Percentiles rank a stretch among this genome's conserved stretches.
phyloP scores from a whole-genome alignment of 2,329 filamentous ascomycete genomes.

The Clarireedia hainanense region DNA sequence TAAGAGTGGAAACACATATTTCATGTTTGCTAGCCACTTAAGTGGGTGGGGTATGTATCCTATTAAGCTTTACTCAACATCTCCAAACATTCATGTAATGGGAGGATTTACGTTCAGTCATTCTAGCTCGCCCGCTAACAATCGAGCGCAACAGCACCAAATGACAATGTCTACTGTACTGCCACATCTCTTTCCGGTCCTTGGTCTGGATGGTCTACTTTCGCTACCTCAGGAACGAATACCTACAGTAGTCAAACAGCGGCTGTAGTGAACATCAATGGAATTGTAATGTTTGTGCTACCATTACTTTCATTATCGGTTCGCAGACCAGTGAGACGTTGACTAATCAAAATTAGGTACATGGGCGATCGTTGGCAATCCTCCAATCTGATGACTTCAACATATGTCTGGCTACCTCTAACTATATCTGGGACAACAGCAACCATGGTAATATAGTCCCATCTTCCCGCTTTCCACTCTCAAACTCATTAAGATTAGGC shows the following conservation, averaged over 20 bases:
- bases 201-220: constrained; percentile 53
- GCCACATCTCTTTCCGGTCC: constrained; percentile 48
- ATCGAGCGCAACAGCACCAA: constrained; percentile 32
- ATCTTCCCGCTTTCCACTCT: background rate
- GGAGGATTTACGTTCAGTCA: no score
- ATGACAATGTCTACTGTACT: constrained; percentile 58
- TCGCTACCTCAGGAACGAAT: constrained; percentile 46
- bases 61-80: background rate
- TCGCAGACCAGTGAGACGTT: background rate
- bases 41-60: constrained; percentile 33
- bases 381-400: constrained; percentile 50
- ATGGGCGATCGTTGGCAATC: constrained; percentile 61
- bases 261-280: constrained; percentile 43
- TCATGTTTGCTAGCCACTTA: constrained; percentile 53
- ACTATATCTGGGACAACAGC: constrained; percentile 44
- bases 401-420: constrained; percentile 59
- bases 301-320: background rate
- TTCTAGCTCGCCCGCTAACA: background rate
- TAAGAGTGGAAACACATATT: constrained; percentile 53
- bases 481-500: background rate
- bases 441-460: constrained; percentile 31
- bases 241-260: constrained; percentile 56
- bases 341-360: constrained; percentile 38
- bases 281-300: constrained; percentile 23
- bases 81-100: no score